Evolutionary conservation across 352 stramenopile genomes (phyloP), one percentile per base, ranked within the genome.

Genomic region (Globisporangium emineosum): DNA sequence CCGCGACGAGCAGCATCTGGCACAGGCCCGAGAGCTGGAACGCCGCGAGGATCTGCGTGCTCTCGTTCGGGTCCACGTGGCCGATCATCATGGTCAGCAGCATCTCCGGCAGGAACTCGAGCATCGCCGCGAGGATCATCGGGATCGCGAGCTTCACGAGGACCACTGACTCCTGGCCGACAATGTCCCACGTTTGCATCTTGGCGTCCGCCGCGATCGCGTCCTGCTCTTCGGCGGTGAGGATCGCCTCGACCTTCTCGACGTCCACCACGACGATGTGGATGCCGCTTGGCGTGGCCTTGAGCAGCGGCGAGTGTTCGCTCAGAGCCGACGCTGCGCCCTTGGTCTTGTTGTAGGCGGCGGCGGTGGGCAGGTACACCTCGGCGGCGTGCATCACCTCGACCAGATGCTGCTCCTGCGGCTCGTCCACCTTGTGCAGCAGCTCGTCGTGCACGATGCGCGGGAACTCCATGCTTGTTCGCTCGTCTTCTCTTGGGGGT

Each of bases 401-500:
- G 3, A 42, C 66, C 56, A 76, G 15, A 25, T 84, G 67, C 49
- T 73, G 59, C 49, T 76, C 73, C 57, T 75, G 77, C 30, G 69
- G 68, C 30, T 75, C 75, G 23, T 86, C 77, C 49, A 86, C 66
- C 51, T 78, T 59, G 55, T 76, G 79, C 23, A 86, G 68, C 30
- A 85, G 53, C 62, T 83, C 75, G 56, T 89, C 79, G 65, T 88
- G 75, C 58, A 73, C 56, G 57, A 79, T 68, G 10, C 69, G 79
- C 21, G 75, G 64, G 25, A 83, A 62, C 17, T 86, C 79, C 79
- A 88, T 88, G 33, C 35, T 42, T 42, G n/a, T n/a, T n/a, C n/a
- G 35, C 35, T 42, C 32, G 8, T 10, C 8, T 37, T 42, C 10
- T 42, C 12, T 42, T 42, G 10, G 9, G 32, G 9, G 32, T 37